These are phyloP conservation scores for Vararia minispora DNA, from an alignment of 768 basidiomycete species.

Conservation along the genomic window DNA sequence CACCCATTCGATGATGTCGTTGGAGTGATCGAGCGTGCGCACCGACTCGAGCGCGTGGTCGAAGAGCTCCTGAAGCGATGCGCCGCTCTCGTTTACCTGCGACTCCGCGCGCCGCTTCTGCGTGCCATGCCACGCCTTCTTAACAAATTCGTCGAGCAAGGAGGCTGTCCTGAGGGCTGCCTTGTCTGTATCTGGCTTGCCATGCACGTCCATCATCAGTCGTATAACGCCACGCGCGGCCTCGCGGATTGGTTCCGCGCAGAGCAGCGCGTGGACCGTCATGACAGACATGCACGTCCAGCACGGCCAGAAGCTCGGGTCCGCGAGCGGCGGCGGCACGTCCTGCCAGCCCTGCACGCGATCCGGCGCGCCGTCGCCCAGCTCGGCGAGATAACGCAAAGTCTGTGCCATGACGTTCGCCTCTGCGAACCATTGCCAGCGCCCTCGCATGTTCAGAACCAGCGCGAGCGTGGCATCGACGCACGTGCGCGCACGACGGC, in stretches of 20 bases:
- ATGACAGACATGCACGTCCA: conserved; percentile 12
- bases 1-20: conserved; percentile 3
- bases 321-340: no score
- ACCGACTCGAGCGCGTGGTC: no score
- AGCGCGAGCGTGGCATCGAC: conserved; percentile 5
- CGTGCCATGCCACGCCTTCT: conserved; percentile 3
- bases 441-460: conserved; percentile 2
- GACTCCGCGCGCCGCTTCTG: conserved; percentile 4
- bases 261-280: conserved; percentile 1
- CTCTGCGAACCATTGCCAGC: conserved; percentile 6
- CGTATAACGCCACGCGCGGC: neutral
- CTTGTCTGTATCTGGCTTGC: neutral
- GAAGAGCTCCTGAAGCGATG: no score
- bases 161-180: neutral
- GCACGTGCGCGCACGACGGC: conserved; percentile 8
- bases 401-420: conserved; percentile 2
- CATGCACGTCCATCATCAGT: conserved; percentile 1
- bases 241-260: neutral
- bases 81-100: no score
- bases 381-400: conserved; percentile 4
- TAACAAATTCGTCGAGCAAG: conserved; percentile 5
- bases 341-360: neutral
- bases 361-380: neutral
- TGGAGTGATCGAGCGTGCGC: conserved; percentile 1
- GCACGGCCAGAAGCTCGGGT: conserved; percentile 6